phyloP scores from a whole-genome alignment of 139 green algal genomes.

The Chlamydomonas sphaeroides region DNA sequence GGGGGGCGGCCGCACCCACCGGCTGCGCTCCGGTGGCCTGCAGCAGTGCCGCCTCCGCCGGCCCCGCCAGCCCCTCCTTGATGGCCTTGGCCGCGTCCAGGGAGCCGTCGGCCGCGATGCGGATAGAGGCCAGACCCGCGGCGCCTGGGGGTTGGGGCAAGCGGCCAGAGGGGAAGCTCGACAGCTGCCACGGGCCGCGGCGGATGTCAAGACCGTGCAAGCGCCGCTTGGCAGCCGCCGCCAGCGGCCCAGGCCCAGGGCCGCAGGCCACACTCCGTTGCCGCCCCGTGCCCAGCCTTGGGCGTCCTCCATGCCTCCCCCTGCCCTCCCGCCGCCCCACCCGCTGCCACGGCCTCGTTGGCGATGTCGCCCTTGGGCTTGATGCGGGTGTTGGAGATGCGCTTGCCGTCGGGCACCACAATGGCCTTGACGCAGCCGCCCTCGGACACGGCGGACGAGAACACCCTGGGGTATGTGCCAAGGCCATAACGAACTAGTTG shows the following conservation, averaged over 20 bases:
- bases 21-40: constrained; percentile 43
- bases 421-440: constrained; percentile 90
- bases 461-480: constrained; percentile 88
- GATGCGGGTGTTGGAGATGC: constrained; percentile 85
- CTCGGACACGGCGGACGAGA: constrained; percentile 72
- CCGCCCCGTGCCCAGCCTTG: not conserved
- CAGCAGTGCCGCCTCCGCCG: constrained; percentile 52
- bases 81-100: constrained; percentile 86
- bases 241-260: too few species aligned
- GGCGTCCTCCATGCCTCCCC: not conserved
- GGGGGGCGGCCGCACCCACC: constrained; percentile 46
- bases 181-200: too few species aligned
- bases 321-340: constrained; percentile 17
- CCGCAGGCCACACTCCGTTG: not conserved
- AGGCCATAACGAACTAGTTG: too few species aligned
- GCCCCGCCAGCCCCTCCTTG: constrained; percentile 77
- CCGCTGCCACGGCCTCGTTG: constrained; percentile 73
- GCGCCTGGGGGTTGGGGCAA: too few species aligned
- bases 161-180: too few species aligned
- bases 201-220: too few species aligned
- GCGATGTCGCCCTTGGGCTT: constrained; percentile 90
- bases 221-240: too few species aligned
- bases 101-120: constrained; percentile 71
- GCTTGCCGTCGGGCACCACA: constrained; percentile 79
- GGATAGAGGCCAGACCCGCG: constrained; percentile 78